Conservation (phyloP, 2,329 filamentous ascomycete genomes). For the Cadophora gregata region DNA sequence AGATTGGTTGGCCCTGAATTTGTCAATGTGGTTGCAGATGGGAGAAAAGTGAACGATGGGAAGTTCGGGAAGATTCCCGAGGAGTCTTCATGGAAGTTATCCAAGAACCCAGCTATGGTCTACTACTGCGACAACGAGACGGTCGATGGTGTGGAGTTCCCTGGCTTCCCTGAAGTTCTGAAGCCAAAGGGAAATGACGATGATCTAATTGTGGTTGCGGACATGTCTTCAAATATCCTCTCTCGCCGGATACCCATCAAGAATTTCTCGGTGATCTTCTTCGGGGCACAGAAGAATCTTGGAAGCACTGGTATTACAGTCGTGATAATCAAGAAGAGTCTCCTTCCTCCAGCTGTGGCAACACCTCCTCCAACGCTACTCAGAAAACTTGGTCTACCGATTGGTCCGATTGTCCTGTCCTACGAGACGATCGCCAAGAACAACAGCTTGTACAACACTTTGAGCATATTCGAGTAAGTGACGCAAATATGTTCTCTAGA, state of each 20-base stretch:
- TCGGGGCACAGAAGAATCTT: slow-evolving; percentile 94
- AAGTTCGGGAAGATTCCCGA: slow-evolving; percentile 88
- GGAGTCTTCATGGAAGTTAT: slow-evolving; percentile 78
- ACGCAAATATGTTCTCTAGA: too few species aligned
- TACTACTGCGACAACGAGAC: slow-evolving; percentile 94
- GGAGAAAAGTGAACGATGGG: slow-evolving; percentile 68
- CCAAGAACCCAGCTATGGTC: slow-evolving; percentile 71
- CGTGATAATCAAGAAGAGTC: slow-evolving; percentile 79
- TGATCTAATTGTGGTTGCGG: slow-evolving; percentile 80
- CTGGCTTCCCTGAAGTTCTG: slow-evolving; percentile 69
- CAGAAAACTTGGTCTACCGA: slow-evolving; percentile 75
- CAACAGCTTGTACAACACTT: slow-evolving; percentile 93
- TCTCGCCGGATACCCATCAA: slow-evolving; percentile 76
- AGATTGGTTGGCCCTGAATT: slow-evolving; percentile 78
- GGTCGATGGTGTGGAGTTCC: slow-evolving; percentile 92
- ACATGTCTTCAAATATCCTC: slow-evolving; percentile 95
- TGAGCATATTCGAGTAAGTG: slow-evolving; percentile 82
- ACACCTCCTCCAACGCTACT: slow-evolving; percentile 74
- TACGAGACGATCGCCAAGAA: slow-evolving; percentile 90
- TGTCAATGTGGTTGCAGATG: slow-evolving; percentile 81
- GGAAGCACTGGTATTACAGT: slow-evolving; percentile 87
- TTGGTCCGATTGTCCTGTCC: slow-evolving; percentile 79
- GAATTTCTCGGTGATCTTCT: slow-evolving; percentile 87
- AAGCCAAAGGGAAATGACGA: slow-evolving; percentile 63
- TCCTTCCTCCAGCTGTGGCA: slow-evolving; percentile 71